These are phyloP conservation scores for Lanmaoa rubissima DNA, from an alignment of 768 basidiomycete species.

Conservation along the genomic window DNA sequence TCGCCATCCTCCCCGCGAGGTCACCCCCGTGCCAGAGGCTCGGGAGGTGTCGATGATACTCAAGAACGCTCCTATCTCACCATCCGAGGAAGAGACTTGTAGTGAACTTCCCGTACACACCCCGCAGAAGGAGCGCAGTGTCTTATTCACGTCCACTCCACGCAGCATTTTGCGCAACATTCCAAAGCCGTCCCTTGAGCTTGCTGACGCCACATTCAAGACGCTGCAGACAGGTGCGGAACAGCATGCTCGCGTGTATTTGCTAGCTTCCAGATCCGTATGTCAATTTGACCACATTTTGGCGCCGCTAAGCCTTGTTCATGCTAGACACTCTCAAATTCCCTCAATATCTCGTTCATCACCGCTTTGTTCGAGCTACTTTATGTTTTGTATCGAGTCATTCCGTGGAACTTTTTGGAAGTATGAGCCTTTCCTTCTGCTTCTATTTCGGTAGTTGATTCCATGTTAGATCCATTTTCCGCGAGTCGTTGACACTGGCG, in stretches of 20 bases:
- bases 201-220: conserved; percentile 22
- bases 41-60: conserved; percentile 53
- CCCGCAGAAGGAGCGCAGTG: conserved; percentile 16
- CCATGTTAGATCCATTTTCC: conserved; percentile 17
- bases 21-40: conserved; percentile 49
- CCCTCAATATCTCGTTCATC: conserved; percentile 57
- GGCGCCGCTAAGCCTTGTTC: background rate
- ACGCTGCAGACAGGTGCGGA: conserved; percentile 19
- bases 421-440: conserved; percentile 29
- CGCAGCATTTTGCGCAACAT: conserved; percentile 28
- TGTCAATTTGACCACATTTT: conserved; percentile 1
- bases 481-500: conserved; percentile 2
- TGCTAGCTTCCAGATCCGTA: conserved; percentile 30
- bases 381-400: conserved; percentile 48
- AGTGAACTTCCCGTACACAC: conserved; percentile 5
- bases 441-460: conserved; percentile 1
- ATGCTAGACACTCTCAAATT: conserved; percentile 60
- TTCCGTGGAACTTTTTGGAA: conserved; percentile 51
- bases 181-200: conserved; percentile 18
- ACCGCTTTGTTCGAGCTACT: conserved; percentile 54
- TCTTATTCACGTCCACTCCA: conserved; percentile 25
- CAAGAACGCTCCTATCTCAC: conserved; percentile 43
- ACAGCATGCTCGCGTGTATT: conserved; percentile 17
- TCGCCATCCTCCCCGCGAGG: conserved; percentile 32
- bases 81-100: conserved; percentile 23